Evolutionary conservation across 768 basidiomycete genomes (phyloP).

Genomic region (Mycena floridula): DNA sequence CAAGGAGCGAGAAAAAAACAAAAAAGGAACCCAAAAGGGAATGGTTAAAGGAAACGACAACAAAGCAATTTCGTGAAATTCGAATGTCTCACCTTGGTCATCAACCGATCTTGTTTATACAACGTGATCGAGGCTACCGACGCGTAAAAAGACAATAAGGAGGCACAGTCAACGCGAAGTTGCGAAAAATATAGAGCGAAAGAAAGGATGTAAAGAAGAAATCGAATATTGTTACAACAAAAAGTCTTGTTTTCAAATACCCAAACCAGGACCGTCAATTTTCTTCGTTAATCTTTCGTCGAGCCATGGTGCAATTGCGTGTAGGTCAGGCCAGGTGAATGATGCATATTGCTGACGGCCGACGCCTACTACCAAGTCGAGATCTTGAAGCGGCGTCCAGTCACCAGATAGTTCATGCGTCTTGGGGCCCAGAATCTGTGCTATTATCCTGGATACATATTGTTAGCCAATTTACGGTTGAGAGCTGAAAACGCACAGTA

Average conservation of each 20-base stretch:
- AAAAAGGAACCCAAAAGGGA: constrained; percentile 5
- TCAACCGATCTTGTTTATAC: neutral
- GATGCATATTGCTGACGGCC: constrained; percentile 61
- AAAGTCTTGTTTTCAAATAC: constrained; percentile 43
- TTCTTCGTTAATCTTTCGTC: constrained; percentile 54
- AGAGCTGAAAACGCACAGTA: constrained; percentile 49
- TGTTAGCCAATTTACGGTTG: neutral
- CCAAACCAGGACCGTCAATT: constrained; percentile 70
- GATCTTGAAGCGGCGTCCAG: constrained; percentile 34
- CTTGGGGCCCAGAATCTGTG: constrained; percentile 47
- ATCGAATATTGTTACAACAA: too few relatives aligned
- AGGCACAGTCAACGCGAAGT: neutral
- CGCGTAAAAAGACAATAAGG: neutral
- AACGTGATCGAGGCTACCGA: neutral
- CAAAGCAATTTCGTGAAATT: too few relatives aligned
- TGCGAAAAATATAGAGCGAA: neutral
- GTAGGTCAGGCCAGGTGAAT: constrained; percentile 63
- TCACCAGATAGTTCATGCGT: constrained; percentile 29
- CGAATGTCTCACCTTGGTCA: too few relatives aligned
- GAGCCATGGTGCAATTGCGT: constrained; percentile 77
- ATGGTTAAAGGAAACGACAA: constrained; percentile 3
- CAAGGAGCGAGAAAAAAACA: constrained; percentile 12
- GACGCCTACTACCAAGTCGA: constrained; percentile 39
- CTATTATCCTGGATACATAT: constrained; percentile 43
- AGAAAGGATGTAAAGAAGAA: neutral